Base-by-base conservation (phyloP, 108 stramenopile species). In the Nannochloropsis salina region DNA sequence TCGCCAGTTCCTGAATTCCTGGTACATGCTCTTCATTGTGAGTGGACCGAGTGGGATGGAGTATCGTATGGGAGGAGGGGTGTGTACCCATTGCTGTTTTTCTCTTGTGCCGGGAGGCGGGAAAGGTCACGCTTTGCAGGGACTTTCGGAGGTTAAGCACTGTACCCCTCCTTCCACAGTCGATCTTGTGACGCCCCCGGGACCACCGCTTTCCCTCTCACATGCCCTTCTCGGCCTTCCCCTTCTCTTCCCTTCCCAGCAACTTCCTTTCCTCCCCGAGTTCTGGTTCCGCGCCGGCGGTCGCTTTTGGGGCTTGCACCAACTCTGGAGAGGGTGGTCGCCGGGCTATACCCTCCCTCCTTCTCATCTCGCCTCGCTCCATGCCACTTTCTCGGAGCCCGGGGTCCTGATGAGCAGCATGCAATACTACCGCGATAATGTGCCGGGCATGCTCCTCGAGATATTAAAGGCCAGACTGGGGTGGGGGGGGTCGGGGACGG, bases 1-100 rank as follows among this genome's bases (percentile, higher is more conserved):
- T 2, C 20, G 61, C 20, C 61, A 74, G 61, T 74, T 74, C n/a
- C 20, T 74, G 61, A 74, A 8, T 15, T n/a, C 20, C 61, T 74
- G 61, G 61, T 74, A 74, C 61, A 74, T 74, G 61, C 15, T 74
- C n/a, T 74, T 74, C n/a, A 74, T 74, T 15, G 61, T 74, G n/a
- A n/a, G 61, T 6, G n/a, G n/a, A n/a, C 5, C 20, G 61, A n/a
- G 61, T 0, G 8, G 61, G n/a, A 74, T n/a, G 61, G 61, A 74
- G 61, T 15, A n/a, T 31, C 15, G 61, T 3, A 2, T 0, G 61
- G 6, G 61, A 6, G 61, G 61, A 8, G 3, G 61, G 61, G 61
- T 0, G 2, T 15, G 61, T 74, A n/a, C 12, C 31, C 15, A 1
- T 15, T 51, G 8, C 20, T 74, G 6, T 74, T 8, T 74, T 74